Evolutionary conservation across 345 rosid genomes (phyloP).

Genomic region (Kandelia obovata): DNA sequence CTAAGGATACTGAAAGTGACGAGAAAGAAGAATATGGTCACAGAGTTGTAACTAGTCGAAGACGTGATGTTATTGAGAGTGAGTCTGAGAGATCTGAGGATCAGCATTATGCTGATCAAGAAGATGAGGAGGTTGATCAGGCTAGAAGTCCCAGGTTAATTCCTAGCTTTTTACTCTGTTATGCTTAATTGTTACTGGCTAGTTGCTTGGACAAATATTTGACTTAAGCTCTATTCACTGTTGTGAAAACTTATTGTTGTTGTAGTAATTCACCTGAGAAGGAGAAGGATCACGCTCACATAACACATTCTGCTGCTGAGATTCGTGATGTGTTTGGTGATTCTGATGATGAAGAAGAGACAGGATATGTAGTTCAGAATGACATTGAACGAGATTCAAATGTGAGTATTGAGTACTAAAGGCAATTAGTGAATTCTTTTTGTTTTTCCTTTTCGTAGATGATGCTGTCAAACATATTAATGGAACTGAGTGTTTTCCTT

Average conservation of each 20-base stretch:
- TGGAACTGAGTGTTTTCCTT: conserved; percentile 14
- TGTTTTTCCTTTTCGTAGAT: conserved; percentile 3
- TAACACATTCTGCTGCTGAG: conserved; percentile 64
- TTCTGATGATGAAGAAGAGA: conserved; percentile 89
- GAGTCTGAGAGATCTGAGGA: conserved; percentile 87
- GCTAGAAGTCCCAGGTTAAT: conserved; percentile 62
- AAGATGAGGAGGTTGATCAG: conserved; percentile 91
- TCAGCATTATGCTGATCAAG: conserved; percentile 60
- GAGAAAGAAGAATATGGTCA: conserved; percentile 59
- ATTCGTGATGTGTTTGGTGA: conserved; percentile 99
- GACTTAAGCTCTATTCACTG: conserved; percentile 12
- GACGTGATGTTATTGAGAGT: conserved; percentile 70
- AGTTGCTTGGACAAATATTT: conserved; percentile 8
- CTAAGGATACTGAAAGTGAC: conserved; percentile 56
- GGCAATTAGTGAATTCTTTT: background rate
- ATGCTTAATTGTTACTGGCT: background rate
- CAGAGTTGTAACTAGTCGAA: conserved; percentile 52
- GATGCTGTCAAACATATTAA: conserved; percentile 5
- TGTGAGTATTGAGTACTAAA: conserved; percentile 42
- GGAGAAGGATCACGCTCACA: conserved; percentile 63
- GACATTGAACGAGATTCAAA: conserved; percentile 20
- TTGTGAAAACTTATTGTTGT: conserved; percentile 16
- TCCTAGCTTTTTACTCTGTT: background rate
- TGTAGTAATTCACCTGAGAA: conserved; percentile 54
- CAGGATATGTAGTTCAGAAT: conserved; percentile 51